Evolutionary conservation across 2,329 filamentous ascomycete genomes (phyloP), one percentile per base, ranked within the genome.

Genomic region (Ophiostoma himal-ulmi): DNA sequence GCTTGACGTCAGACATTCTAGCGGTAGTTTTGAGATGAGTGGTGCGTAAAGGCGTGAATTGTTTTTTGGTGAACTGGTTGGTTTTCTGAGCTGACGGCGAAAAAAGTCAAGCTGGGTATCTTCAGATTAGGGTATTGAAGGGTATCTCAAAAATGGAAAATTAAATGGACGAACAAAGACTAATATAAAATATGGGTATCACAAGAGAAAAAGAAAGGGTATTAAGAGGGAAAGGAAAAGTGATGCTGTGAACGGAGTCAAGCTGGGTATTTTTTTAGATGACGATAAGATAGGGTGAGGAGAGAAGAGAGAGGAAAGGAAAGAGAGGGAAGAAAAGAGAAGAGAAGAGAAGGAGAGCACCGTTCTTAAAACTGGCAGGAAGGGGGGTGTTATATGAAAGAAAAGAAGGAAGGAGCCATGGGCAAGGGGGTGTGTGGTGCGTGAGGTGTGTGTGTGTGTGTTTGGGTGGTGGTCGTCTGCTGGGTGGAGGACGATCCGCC

Each of bases 131-230:
- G 70, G 70, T 74, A 72, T 73, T 60, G 70, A 69, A 70, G 72
- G 73, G 73, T 74, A 74, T 74, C 72, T 74, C 67, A 70, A 79
- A 79, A 77, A 70, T 26, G 52, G 70, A 67, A 79, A 80, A 78
- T 48, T 77, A 76, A 76, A 75, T 75, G 76, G 75, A 68, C 17
- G 22, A 36, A 69, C 71, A 75, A 69, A 71, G 69, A 74, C 72
- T 64, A 69, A 74, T 72, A 70, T 66, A 64, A 72, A 74, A 74
- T 64, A 69, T 64, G 73, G 77, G 77, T 79, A 78, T 78, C 75
- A 75, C 74, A 76, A 77, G 75, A 78, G 77, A 77, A 75, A 75
- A 71, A 41, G 67, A 68, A 69, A 68, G 48, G 70, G 69, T 74
- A 78, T 78, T 72, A 70, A 68, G 67, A 68, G 66, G 44, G 22